Percentiles rank a stretch among this genome's conserved stretches.
Evolutionary conservation across 257 asterid species (phyloP).

Genomic region (Salvia miltiorrhiza): DNA sequence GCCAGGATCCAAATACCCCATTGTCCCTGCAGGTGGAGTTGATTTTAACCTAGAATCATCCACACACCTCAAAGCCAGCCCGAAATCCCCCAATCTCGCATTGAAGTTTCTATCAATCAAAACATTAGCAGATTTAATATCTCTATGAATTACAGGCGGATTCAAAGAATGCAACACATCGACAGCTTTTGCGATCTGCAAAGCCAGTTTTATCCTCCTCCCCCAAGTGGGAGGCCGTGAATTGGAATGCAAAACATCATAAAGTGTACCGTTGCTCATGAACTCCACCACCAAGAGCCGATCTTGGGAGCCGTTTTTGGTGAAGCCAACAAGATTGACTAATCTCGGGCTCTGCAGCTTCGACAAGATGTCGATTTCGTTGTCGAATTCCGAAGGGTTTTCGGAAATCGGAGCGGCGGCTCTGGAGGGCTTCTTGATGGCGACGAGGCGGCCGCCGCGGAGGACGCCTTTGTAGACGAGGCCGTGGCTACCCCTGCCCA

Average conservation of each 20-base stretch:
- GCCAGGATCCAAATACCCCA: slow-evolving; percentile 90
- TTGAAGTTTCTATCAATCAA: slow-evolving; percentile 65
- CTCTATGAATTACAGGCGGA: slow-evolving; percentile 80
- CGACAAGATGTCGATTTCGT: slow-evolving; percentile 69
- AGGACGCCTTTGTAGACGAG: slow-evolving; percentile 76
- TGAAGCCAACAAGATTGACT: slow-evolving; percentile 77
- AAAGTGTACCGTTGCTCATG: slow-evolving; percentile 84
- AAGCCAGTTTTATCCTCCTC: slow-evolving; percentile 61
- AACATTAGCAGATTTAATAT: slow-evolving; percentile 79
- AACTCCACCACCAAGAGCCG: slow-evolving; percentile 78
- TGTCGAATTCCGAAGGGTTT: slow-evolving; percentile 61
- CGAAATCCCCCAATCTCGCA: slow-evolving; percentile 85
- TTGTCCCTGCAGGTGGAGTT: slow-evolving; percentile 91
- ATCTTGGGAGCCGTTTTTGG: slow-evolving; percentile 35
- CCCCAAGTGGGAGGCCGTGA: slow-evolving; percentile 73
- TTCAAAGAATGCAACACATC: slow-evolving; percentile 54
- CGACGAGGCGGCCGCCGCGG: slow-evolving; percentile 66
- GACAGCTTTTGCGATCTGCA: slow-evolving; percentile 72
- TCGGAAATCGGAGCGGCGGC: slow-evolving; percentile 28
- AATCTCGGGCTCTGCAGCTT: slow-evolving; percentile 60
- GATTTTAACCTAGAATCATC: slow-evolving; percentile 63
- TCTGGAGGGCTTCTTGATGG: slow-evolving; percentile 70
- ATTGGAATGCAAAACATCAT: slow-evolving; percentile 60
- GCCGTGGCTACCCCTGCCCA: slow-evolving; percentile 89
- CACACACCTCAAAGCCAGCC: slow-evolving; percentile 68